Base-by-base conservation (phyloP, 768 basidiomycete genomes). In the Rhodotorula graminis region DNA sequence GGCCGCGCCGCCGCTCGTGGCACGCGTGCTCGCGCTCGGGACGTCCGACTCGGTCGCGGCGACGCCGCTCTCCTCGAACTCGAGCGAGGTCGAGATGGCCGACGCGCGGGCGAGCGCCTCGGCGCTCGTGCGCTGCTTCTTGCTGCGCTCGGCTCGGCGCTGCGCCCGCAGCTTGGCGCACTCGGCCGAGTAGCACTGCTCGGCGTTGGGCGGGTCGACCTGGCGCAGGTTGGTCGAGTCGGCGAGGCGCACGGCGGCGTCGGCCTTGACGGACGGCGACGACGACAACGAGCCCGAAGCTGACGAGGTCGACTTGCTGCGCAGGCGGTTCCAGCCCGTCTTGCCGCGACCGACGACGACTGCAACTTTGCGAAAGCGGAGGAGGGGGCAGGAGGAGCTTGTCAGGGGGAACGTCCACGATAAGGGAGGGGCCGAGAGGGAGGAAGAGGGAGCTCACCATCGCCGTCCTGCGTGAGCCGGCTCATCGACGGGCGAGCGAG, bases 401-500 rank as follows among this genome's bases (percentile, higher is more conserved):
- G 55, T 57, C 33, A 56, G 53, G 16, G 16, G 18, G 12, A 23
- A 23, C 2, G 9, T 27, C 21, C 15, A 7, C n/a, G 0, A 0
- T 40, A 0, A 53, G 7, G 12, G 5, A 23, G 9, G 0, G 31
- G 50, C n/a, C 15, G 23, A 29, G 64, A 37, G 52, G 29, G 33
- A 23, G 31, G 44, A 56, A 18, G 56, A 42, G 23, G 42, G 23
- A 29, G 46, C 57, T 64, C 50, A 70, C 77, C 74, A 57, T 78
- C 78, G 11, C 74, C 71, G 55, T 78, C 78, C n/a, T 77, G 78
- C 23, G 67, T 78, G 23, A 77, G 58, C 18, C 72, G 70, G 37
- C 64, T 67, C 64, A 76, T 75, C 4, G 70, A 68, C 2, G 72
- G 75, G 27, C 76, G 75, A 25, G 71, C 37, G 6, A 64, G 47